Base-by-base conservation (phyloP, 352 stramenopile genomes). In the Phytophthora pinifolia region DNA sequence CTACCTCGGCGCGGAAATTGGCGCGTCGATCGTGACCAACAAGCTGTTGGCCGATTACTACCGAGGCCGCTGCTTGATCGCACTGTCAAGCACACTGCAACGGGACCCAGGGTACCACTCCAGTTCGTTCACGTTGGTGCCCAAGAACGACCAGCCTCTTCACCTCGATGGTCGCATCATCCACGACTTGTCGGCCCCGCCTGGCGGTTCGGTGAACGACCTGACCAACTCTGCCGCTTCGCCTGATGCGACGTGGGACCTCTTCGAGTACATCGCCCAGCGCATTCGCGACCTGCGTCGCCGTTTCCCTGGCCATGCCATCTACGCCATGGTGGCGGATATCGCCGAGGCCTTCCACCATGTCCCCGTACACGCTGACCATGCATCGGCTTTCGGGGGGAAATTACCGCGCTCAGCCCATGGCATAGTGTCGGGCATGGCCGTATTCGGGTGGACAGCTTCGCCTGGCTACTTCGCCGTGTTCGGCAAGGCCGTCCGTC, bases 261-360 rank as follows among this genome's bases (percentile, higher is more conserved):
- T n/a, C 3, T 53, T 35, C 20, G 12, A 4, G 1, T 15, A 14
- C 8, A 35, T 48, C 6, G 44, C 44, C 4, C 42, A 30, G 10
- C 31, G 44, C 6, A 13, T 51, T 3, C 15, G n/a, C 8, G 30
- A 51, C 3, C 20, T 51, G 15, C 30, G 44, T 33, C n/a, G 15
- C 2, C 44, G 9, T 3, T 51, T 33, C 13, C 44, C 44, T 18
- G 30, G 10, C 9, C n/a, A 1, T 14, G 6, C 44, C 14, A 42
- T 51, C 7, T 51, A 51, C 15, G 36, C 36, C 6, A n/a, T 43
- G 15, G 36, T n/a, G 13, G 36, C 36, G n/a, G 15, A 43, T 29
- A 51, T 51, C 9, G 44, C 44, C n/a, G 44, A 51, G 9, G 44
- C 44, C n/a, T 51, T 51, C 13, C 29, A 29, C 6, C 44, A 41